Base-by-base conservation (phyloP, 176 grass and related monocot species). In the Typha latifolia region DNA sequence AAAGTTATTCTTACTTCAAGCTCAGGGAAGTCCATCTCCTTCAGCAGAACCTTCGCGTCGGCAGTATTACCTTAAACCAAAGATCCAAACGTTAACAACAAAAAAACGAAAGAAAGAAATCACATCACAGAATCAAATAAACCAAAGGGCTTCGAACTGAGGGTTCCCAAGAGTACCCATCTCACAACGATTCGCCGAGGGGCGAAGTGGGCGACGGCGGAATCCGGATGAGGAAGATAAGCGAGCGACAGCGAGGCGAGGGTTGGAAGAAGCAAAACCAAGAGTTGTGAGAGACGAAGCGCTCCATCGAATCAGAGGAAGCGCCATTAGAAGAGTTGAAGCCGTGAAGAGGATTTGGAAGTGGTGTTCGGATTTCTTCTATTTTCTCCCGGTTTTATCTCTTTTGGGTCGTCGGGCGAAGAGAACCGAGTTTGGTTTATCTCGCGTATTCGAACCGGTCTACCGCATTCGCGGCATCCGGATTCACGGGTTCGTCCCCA, bases 21-120 rank as follows among this genome's bases (percentile, higher is more conserved):
- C 32, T 99, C 89, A 12, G 80, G 51, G 86, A 85, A 99, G 49
- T 93, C 89, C 94, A 93, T 85, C 24, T 69, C 89, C 89, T 93
- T 99, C 73, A 90, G 71, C 67, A 87, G 49, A 61, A 87, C 74
- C 71, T 75, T 93, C n/a, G 81, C 81, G 47, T 66, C 79, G 22
- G 74, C 52, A 22, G 31, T 61, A 66, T 64, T 65, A 62, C 70
- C 82, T 75, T 49, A 74, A n/a, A 5, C 63, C 6, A 67, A 18
- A 24, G 12, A 26, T 49, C 21, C 18, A 49, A 19, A 20, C 14
- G 4, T 57, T 13, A 43, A 7, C 51, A n/a, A n/a, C n/a, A n/a
- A 8, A 57, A 22, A 31, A n/a, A 31, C 34, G 4, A 49, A 24
- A 63, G 72, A 52, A 32, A 20, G 5, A 72, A 37, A 68, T 47